A percentile compares a stretch with the other conserved stretches of the same genome.
Conservation (phyloP, 768 basidiomycete genomes). For the Austroboletus eburneus region DNA sequence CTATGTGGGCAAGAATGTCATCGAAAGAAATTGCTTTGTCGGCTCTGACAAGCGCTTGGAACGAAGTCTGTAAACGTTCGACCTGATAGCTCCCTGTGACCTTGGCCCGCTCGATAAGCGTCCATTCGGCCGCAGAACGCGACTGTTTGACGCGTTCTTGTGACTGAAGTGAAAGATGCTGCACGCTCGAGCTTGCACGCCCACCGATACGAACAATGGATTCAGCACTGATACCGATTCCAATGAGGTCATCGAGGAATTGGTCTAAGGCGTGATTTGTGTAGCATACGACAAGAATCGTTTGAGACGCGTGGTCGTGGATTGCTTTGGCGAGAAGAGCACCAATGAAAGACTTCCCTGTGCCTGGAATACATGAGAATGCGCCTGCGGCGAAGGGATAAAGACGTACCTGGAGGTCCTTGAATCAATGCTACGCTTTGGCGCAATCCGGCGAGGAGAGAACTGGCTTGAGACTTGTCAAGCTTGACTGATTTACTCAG, state of each 20-base stretch:
- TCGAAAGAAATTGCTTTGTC: conserved; percentile 8
- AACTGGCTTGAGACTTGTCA: conserved; percentile 46
- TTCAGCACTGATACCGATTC: conserved; percentile 48
- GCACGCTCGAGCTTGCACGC: conserved; percentile 49
- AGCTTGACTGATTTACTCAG: conserved; percentile 40
- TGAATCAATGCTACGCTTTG: conserved; percentile 62
- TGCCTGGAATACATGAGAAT: conserved; percentile 40
- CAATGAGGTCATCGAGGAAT: conserved; percentile 58
- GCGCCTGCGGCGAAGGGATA: not conserved
- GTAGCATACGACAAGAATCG: conserved; percentile 66
- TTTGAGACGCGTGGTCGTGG: conserved; percentile 43
- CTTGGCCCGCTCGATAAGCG: conserved; percentile 39
- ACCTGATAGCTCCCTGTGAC: conserved; percentile 9
- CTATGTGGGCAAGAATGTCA: conserved; percentile 43
- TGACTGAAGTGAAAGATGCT: conserved; percentile 42
- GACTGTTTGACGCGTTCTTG: conserved; percentile 28
- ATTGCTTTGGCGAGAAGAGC: conserved; percentile 60
- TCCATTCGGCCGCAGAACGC: conserved; percentile 35
- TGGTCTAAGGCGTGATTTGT: conserved; percentile 76
- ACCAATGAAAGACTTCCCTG: conserved; percentile 73
- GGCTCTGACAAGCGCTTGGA: conserved; percentile 24
- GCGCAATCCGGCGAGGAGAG: conserved; percentile 49
- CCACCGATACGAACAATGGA: conserved; percentile 57
- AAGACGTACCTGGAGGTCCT: conserved; percentile 60
- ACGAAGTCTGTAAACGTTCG: conserved; percentile 28